Base-by-base conservation (phyloP, 169 alveolate genomes). In the Plasmodium vivax region DNA sequence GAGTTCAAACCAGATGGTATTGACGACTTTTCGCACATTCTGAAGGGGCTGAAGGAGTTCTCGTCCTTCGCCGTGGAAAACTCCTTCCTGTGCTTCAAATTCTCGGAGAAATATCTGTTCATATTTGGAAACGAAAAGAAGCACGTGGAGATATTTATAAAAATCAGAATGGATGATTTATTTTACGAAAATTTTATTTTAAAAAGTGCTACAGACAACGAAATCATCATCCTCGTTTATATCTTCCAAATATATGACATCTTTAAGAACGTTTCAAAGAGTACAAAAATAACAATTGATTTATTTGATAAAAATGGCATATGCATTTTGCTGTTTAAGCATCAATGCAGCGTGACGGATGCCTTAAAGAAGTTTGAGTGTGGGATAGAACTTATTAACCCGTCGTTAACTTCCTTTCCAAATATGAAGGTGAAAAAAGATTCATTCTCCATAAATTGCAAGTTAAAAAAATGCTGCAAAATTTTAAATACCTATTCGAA, bases 261-360 rank as follows among this genome's bases (percentile, higher is more conserved):
- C 32, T 88, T 88, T 88, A 88, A 88, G 83, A 88, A 88, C 73
- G 82, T 88, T 23, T 79, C 94, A 38, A 88, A 80, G 74, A 88
- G 82, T 80, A 88, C 94, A 27, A 88, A 88, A 62, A 88, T 88
- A 79, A 88, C 94, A 23, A 80, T 88, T 88, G 94, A 88, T 68
- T 88, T 88, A 80, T 88, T 88, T 88, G 94, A 88, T 62, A 88
- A 80, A 23, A 88, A 88, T 88, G 94, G 94, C 14, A 88, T 88
- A 58, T 88, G 94, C 23, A 88, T 88, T 23, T 80, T 88, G 12
- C 41, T 88, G 72, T 88, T 88, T 27, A 88, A 88, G 83, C 87
- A 88, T 80, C 90, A 88, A 14, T 88, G 94, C 82, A 80, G 73
- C 73, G 94, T 88, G 19, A 88, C 94, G 12, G 94, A 88, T 36